Evolutionary conservation across 306 rosid species (phyloP).

Genomic region (Vigna radiata): DNA sequence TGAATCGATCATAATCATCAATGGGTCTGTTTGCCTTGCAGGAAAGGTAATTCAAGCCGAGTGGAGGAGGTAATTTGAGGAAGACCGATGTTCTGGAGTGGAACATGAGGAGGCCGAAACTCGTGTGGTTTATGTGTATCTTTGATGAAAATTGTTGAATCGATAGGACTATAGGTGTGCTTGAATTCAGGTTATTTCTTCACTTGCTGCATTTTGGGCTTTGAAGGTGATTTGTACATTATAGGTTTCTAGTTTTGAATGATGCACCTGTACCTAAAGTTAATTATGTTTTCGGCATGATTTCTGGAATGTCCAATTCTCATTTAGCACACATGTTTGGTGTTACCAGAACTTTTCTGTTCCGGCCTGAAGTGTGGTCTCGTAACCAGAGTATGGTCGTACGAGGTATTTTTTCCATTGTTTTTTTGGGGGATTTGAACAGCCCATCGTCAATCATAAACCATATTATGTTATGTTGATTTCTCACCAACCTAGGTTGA

Average conservation of each 20-base stretch:
- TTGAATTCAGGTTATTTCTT: conserved; percentile 49
- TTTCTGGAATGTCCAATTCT: conserved; percentile 49
- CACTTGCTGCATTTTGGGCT: conserved; percentile 67
- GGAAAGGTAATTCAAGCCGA: conserved; percentile 87
- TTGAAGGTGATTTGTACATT: conserved; percentile 91
- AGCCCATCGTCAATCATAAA: neutral
- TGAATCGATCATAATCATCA: conserved; percentile 23
- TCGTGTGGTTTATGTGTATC: conserved; percentile 47
- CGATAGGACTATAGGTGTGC: conserved; percentile 57
- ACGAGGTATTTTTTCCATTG: neutral
- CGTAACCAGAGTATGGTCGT: conserved; percentile 6
- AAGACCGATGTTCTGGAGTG: conserved; percentile 44
- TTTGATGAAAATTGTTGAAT: conserved; percentile 52
- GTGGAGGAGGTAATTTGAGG: conserved; percentile 78
- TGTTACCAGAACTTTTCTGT: conserved; percentile 22
- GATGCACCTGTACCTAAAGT: conserved; percentile 48
- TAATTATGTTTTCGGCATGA: conserved; percentile 48
- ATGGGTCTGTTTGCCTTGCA: conserved; percentile 51
- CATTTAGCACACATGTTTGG: conserved; percentile 17
- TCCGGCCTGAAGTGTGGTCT: conserved; percentile 10
- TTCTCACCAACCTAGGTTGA: neutral
- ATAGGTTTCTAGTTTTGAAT: conserved; percentile 69
- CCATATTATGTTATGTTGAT: conserved; percentile 7
- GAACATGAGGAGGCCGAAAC: conserved; percentile 49
- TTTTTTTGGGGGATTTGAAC: neutral